These are phyloP conservation scores for Oryza coarctata DNA, from an alignment of 176 grass and related monocot species.

Conservation along the genomic window DNA sequence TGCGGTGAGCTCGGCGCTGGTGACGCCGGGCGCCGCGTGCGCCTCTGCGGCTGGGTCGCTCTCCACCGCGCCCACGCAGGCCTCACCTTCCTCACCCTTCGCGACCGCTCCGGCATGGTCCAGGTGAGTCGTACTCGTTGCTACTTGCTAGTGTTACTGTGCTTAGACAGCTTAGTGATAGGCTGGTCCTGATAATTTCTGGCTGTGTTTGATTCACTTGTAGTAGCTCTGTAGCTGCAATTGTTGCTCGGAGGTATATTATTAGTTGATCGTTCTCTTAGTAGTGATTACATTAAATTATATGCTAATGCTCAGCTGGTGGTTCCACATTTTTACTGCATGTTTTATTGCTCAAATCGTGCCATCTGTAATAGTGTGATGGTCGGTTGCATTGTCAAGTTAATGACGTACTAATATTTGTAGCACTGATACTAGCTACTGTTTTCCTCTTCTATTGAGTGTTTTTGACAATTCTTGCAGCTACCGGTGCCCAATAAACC, in stretches of 20 bases:
- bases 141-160: not conserved
- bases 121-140: conserved; percentile 42
- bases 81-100: conserved; percentile 82
- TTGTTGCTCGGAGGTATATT: not conserved
- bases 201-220: not conserved
- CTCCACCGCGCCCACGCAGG: conserved; percentile 76
- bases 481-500: not conserved
- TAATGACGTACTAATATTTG: not conserved
- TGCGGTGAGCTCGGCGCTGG: conserved; percentile 61
- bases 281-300: not conserved
- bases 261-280: not conserved
- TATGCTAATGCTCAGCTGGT: not conserved
- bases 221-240: not conserved
- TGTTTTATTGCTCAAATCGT: not conserved
- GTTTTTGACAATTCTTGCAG: not conserved
- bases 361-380: not conserved
- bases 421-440: not conserved
- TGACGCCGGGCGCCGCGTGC: conserved; percentile 69
- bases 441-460: not conserved
- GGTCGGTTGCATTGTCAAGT: not conserved
- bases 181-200: not conserved
- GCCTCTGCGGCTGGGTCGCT: conserved; percentile 94
- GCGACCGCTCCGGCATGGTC: conserved; percentile 74
- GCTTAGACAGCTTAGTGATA: not conserved
- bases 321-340: not conserved